Base-by-base conservation (phyloP, 441 rosid species). In the Gossypium lobatum region DNA sequence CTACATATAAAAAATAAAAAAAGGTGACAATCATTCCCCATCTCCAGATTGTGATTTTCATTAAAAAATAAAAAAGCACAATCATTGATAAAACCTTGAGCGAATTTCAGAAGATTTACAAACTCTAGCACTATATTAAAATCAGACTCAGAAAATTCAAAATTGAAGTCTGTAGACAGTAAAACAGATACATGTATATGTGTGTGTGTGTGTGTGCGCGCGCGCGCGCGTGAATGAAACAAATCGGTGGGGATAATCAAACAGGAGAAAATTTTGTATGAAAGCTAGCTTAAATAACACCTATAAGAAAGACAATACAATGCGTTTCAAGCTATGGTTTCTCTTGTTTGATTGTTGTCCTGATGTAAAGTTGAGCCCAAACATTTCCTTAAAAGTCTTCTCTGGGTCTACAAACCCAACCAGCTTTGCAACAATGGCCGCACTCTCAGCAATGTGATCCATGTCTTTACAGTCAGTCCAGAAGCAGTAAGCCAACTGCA, bases 381-480 rank as follows among this genome's bases (percentile, higher is more conserved):
- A 90, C 92, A 91, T 86, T 78, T 89, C 93, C 79, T 84, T 90
- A 73, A 91, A 83, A 6, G 89, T 82, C 74, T 85, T 81, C 76
- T 87, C 88, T 52, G 86, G 89, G 75, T 86, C 93, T 55, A 83
- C 75, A 72, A 89, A 88, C 60, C 88, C 89, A 65, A 91, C 83
- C 58, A 95, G 87, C 85, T 85, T 93, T 21, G 91, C 93, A 16
- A 93, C 87, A 20, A 93, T 78, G 8, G 87, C 57, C 26, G 99
- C 97, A 59, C 97, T 93, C 81, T 91, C 88, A 9, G 83, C 71
- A 42, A 89, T 73, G 73, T 95, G 97, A 28, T 88, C 85, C 86
- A 84, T 76, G 80, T 88, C 93, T 71, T 82, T 77, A 26, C 83
- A 69, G 77, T 87, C 77, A 8, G 87, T 80, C 99, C 99, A 95